Evolutionary conservation across 495 filamentous ascomycete genomes (phyloP).

Genomic region (Bathelium albidoporum): DNA sequence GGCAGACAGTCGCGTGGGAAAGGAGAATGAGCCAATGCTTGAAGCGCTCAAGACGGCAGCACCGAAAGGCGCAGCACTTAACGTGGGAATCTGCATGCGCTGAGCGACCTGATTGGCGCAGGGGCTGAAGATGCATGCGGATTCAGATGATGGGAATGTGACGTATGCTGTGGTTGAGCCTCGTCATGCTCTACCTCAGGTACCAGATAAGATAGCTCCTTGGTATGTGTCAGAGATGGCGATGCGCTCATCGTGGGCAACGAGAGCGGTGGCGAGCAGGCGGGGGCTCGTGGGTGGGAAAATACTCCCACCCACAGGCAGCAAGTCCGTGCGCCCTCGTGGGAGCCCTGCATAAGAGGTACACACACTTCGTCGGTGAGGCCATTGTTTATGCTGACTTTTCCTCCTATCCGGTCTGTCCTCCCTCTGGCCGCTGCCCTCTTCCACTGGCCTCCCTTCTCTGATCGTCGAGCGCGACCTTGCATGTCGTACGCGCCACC

Average conservation of each 20-base stretch:
- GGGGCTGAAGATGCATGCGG: background rate
- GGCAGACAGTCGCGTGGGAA: too few relatives aligned
- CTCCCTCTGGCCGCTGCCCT: background rate
- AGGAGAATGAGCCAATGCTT: background rate
- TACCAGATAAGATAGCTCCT: too few relatives aligned
- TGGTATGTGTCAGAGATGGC: too few relatives aligned
- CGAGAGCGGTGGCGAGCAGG: background rate
- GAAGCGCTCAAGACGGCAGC: background rate
- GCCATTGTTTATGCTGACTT: background rate
- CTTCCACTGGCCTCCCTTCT: background rate
- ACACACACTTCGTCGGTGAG: background rate
- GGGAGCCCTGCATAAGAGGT: slow-evolving; percentile 1
- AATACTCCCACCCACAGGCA: background rate
- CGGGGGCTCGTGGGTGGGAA: background rate
- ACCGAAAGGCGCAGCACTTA: background rate
- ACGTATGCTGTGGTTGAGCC: too few relatives aligned
- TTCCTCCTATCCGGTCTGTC: background rate
- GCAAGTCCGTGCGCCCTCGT: background rate
- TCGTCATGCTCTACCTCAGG: too few relatives aligned
- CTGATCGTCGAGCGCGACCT: background rate
- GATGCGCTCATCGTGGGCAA: too few relatives aligned
- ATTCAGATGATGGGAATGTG: background rate
- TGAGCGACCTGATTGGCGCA: background rate
- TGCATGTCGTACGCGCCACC: background rate
- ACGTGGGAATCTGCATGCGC: background rate